Base-by-base conservation (phyloP, 2,329 filamentous ascomycete genomes). In the Lachnellula subtilissima region DNA sequence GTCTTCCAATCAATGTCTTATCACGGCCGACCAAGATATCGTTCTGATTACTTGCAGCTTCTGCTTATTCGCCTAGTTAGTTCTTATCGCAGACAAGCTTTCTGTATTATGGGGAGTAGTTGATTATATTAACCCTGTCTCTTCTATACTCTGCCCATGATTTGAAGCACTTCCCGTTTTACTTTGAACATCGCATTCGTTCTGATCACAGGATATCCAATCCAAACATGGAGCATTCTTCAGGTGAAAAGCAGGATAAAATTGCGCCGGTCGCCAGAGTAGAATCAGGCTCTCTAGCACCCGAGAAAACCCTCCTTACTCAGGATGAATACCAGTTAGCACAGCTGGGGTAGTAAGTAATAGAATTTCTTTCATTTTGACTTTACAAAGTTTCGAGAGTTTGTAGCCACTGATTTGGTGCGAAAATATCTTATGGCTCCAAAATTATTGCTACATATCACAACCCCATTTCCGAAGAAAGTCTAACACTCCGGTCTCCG, bases 271-370 rank as follows among this genome's bases (percentile, higher is more conserved):
- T 53, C 7, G 9, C 52, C n/a, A 47, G 19, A n/a, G 32, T 23
- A n/a, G 52, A 56, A 3, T 32, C 53, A 4, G 45, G 42, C 6
- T 61, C 55, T 5, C 49, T 57, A 32, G 52, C 48, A 22, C 47
- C 39, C 37, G 48, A 52, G 14, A 62, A 64, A 46, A 62, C 52
- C 19, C 22, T 58, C 4, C 53, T 63, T 11, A 60, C 57, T 7
- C 23, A 54, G 46, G 69, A 72, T 53, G 70, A 72, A 53, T 70
- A 69, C 52, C 64, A 68, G 15, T 62, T 71, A 39, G 70, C 69
- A 7, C 65, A 61, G 11, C 51, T 71, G 35, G 70, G 70, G 0
- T 72, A 72, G 28, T 32, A 32, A 32, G 28, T 32, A 9, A 28
- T 28, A 8, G 28, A 9, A 9, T 9, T 32, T 32, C 8, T 3